Conservation (phyloP, 805 yeast genomes). For the Candida cerambycidarum region DNA sequence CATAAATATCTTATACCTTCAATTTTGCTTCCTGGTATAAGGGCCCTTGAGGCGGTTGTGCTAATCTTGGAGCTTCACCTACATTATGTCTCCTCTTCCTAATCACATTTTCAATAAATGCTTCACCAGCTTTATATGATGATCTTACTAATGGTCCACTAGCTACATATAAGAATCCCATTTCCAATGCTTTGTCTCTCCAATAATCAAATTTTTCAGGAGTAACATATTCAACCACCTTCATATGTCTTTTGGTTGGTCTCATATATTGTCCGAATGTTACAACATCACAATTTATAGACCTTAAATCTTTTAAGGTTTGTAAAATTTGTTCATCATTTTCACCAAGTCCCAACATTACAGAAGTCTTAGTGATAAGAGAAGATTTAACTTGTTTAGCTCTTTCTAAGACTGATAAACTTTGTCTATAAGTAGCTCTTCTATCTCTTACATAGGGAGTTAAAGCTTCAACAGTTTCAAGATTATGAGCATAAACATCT, state of each 20-base stretch:
- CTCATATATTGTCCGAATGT: conserved; percentile 99
- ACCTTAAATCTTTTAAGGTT: conserved; percentile 75
- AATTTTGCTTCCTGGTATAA: not conserved
- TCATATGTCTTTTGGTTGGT: conserved; percentile 98
- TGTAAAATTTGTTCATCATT: conserved; percentile 83
- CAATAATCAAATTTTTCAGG: conserved; percentile 95
- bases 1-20: too few relatives aligned
- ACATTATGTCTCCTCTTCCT: conserved; percentile 65
- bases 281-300: conserved; percentile 82
- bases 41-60: conserved; percentile 18
- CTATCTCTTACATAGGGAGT: conserved; percentile 96
- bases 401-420: conserved; percentile 68
- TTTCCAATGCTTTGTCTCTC: conserved; percentile 79
- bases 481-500: conserved; percentile 95
- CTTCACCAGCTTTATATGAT: conserved; percentile 97
- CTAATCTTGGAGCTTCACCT: conserved; percentile 39
- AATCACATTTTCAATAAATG: conserved; percentile 90
- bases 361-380: conserved; percentile 85
- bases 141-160: conserved; percentile 97
- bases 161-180: conserved; percentile 96
- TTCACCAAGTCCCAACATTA: conserved; percentile 97
- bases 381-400: conserved; percentile 79
- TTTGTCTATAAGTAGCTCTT: conserved; percentile 92
- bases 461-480: conserved; percentile 93
- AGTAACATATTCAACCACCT: conserved; percentile 90